Evolutionary conservation across 129 eudicot species (phyloP).

Genomic region (Solidago caesia): DNA sequence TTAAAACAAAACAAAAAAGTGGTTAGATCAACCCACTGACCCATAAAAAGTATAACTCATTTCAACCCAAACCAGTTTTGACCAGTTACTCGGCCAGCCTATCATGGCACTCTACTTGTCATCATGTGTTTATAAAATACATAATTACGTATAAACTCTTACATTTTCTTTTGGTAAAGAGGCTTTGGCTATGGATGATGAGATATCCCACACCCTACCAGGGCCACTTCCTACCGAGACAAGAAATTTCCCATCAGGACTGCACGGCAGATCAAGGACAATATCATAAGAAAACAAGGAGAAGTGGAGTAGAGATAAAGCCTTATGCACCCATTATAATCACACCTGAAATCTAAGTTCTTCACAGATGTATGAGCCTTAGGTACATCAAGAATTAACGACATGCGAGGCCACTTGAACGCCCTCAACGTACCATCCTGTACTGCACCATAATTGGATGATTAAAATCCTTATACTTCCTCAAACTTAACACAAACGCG

Average conservation of each 20-base stretch:
- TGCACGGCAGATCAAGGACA: slow-evolving; percentile 36
- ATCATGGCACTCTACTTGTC: too few species aligned
- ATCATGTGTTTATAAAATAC: not conserved
- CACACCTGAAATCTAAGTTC: slow-evolving; percentile 83
- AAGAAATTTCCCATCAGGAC: slow-evolving; percentile 81
- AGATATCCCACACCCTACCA: slow-evolving; percentile 80
- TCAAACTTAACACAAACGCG: not conserved
- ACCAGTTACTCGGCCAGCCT: too few species aligned
- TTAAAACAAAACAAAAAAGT: too few species aligned
- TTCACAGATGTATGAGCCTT: slow-evolving; percentile 58
- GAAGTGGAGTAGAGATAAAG: not conserved
- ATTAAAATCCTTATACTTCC: slow-evolving; percentile 13
- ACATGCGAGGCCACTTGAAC: slow-evolving; percentile 74
- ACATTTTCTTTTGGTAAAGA: slow-evolving; percentile 71
- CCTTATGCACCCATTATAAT: not conserved
- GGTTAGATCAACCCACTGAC: too few species aligned
- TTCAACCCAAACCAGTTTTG: too few species aligned
- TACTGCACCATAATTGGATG: slow-evolving; percentile 37
- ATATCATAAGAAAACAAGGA: not conserved
- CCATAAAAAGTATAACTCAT: too few species aligned
- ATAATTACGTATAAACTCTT: slow-evolving; percentile 11
- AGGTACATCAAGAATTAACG: slow-evolving; percentile 38
- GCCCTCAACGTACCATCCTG: slow-evolving; percentile 76
- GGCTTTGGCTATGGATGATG: slow-evolving; percentile 52
- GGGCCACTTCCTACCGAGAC: slow-evolving; percentile 89